These are phyloP conservation scores for Dissophora ornata DNA, from an alignment of 192 early-diverging fungal genomes.

Conservation along the genomic window DNA sequence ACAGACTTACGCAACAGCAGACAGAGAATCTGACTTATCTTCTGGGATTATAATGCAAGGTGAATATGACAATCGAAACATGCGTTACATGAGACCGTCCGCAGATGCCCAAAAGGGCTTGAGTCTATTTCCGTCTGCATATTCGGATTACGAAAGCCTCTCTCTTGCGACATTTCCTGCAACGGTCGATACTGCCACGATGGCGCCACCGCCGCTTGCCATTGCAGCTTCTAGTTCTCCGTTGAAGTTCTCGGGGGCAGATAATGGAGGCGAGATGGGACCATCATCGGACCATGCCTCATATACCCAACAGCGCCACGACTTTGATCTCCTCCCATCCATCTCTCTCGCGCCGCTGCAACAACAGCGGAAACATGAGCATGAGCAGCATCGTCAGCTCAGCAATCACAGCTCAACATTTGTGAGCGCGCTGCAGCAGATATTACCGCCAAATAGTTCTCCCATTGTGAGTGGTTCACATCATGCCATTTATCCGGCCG, in stretches of 20 bases:
- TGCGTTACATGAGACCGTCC: too few relatives aligned
- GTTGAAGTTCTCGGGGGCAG: not conserved
- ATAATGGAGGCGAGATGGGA: not conserved
- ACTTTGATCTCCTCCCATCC: not conserved
- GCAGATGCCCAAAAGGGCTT: too few relatives aligned
- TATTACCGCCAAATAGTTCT: not conserved
- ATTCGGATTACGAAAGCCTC: not conserved
- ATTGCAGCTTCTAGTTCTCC: too few relatives aligned
- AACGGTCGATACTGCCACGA: too few relatives aligned
- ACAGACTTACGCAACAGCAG: not conserved
- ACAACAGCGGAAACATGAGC: not conserved
- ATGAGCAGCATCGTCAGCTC: not conserved
- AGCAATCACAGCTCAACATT: not conserved
- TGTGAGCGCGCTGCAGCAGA: not conserved
- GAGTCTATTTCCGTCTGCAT: too few relatives aligned
- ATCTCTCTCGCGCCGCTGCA: not conserved
- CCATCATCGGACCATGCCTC: constrained; percentile 1
- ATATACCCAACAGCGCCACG: constrained; percentile 1
- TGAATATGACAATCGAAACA: too few relatives aligned
- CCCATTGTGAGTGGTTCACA: not conserved
- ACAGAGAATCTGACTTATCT: too few relatives aligned
- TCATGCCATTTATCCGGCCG: not conserved
- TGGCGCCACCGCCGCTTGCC: too few relatives aligned
- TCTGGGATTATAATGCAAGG: too few relatives aligned
- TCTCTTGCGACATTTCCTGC: not conserved